These are phyloP conservation scores for Croton laevigatus DNA, from an alignment of 441 rosid genomes.

Conservation along the genomic window DNA sequence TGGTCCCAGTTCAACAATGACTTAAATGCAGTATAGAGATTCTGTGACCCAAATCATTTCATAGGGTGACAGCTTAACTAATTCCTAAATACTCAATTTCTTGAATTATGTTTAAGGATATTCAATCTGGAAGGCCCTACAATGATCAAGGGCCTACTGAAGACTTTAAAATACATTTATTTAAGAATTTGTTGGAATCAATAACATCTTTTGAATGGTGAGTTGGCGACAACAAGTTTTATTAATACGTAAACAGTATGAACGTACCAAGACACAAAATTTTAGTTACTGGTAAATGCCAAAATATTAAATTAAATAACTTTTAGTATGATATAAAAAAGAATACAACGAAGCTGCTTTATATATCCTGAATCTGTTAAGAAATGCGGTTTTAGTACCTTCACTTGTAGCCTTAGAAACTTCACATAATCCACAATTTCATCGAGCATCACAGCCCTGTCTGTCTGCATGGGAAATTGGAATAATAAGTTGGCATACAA, in stretches of 20 bases:
- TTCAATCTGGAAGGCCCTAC: slow-evolving; percentile 15
- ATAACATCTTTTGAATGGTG: slow-evolving; percentile 9
- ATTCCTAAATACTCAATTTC: slow-evolving; percentile 21
- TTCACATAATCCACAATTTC: slow-evolving; percentile 98
- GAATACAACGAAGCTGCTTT: slow-evolving; percentile 5
- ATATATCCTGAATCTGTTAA: neutral
- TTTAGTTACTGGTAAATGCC: too few relatives aligned
- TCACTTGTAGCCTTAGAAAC: slow-evolving; percentile 97
- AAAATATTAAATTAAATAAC: too few relatives aligned
- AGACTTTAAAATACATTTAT: slow-evolving; percentile 15
- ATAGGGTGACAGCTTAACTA: slow-evolving; percentile 28
- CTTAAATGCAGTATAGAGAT: slow-evolving; percentile 16
- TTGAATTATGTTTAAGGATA: slow-evolving; percentile 23
- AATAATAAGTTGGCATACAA: slow-evolving; percentile 5
- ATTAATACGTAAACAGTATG: neutral
- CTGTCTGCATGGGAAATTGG: slow-evolving; percentile 55
- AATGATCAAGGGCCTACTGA: slow-evolving; percentile 12
- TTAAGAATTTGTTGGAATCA: slow-evolving; percentile 13
- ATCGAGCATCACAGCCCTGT: slow-evolving; percentile 96
- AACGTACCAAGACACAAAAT: neutral
- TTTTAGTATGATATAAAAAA: too few relatives aligned
- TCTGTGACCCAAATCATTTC: slow-evolving; percentile 22
- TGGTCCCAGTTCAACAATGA: slow-evolving; percentile 12
- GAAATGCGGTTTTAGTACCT: slow-evolving; percentile 44
- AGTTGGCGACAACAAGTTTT: neutral